Evolutionary conservation across 2,329 filamentous ascomycete species (phyloP).

Genomic region (Fusarium drepaniforme): DNA sequence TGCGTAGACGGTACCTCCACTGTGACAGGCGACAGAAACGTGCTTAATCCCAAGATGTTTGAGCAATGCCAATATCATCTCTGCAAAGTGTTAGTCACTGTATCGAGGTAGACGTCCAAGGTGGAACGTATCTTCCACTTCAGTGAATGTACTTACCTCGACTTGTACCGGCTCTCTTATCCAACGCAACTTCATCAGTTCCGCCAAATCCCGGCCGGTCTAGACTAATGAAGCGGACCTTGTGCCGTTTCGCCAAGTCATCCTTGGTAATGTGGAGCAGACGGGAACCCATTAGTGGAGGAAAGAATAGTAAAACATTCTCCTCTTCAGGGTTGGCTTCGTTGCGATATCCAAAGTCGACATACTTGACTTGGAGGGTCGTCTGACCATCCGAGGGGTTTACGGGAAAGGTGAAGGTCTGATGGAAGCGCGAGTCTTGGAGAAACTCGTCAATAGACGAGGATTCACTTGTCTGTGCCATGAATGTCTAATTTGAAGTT

Average conservation of each 20-base stretch:
- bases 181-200: conserved; percentile 10
- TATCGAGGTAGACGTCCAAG: not conserved
- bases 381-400: not conserved
- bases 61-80: conserved; percentile 16
- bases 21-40: conserved; percentile 22
- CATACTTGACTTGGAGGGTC: conserved; percentile 11
- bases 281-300: conserved; percentile 11
- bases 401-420: conserved; percentile 6
- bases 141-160: conserved; percentile 7
- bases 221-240: conserved; percentile 12
- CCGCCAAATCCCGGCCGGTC: conserved; percentile 27
- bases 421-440: conserved; percentile 22
- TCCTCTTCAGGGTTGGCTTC: not conserved
- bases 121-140: not conserved
- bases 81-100: not conserved
- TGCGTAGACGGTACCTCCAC: conserved; percentile 27
- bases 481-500: not conserved
- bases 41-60: conserved; percentile 11
- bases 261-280: conserved; percentile 28
- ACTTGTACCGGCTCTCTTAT: conserved; percentile 1
- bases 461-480: not conserved
- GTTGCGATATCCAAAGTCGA: conserved; percentile 25
- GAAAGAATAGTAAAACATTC: conserved; percentile 28
- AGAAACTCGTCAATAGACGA: not conserved
- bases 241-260: conserved; percentile 14